Evolutionary conservation across 2,329 filamentous ascomycete genomes (phyloP).

Genomic region (Penicillium sp.): DNA sequence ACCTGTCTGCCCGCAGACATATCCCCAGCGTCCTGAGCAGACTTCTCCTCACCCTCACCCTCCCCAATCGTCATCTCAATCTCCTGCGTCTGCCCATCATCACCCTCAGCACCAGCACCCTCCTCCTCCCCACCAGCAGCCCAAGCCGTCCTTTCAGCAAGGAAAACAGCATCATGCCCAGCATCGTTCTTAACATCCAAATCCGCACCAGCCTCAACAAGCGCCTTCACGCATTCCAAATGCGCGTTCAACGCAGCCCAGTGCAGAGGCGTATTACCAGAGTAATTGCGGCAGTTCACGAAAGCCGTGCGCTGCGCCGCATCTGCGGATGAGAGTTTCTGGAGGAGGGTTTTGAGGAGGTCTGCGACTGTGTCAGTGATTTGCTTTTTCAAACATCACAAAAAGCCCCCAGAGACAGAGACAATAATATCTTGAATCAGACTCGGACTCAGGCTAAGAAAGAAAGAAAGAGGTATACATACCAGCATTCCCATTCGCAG

Average conservation of each 20-base stretch:
- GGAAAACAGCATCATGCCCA: conserved; percentile 74
- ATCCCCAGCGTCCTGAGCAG: conserved; percentile 16
- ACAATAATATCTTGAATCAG: background rate
- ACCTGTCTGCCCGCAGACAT: conserved; percentile 40
- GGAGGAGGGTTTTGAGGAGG: conserved; percentile 49
- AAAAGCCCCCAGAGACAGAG: too few species aligned
- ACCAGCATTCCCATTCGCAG: conserved; percentile 84
- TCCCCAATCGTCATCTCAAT: conserved; percentile 27
- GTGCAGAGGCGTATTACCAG: conserved; percentile 87
- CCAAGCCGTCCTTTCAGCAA: conserved; percentile 68
- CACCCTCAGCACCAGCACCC: conserved; percentile 19
- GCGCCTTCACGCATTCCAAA: conserved; percentile 69
- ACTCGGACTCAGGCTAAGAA: too few species aligned
- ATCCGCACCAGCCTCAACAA: conserved; percentile 73
- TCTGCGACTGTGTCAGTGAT: too few species aligned
- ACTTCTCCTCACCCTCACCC: conserved; percentile 15
- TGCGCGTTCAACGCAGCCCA: conserved; percentile 93
- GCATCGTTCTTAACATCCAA: conserved; percentile 75
- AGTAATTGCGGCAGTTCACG: conserved; percentile 61
- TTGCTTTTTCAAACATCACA: too few species aligned
- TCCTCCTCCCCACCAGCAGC: conserved; percentile 52
- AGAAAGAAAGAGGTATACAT: conserved; percentile 30
- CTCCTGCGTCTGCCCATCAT: conserved; percentile 21
- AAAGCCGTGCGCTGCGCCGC: conserved; percentile 27
- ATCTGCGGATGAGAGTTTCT: conserved; percentile 32